Base-by-base conservation (phyloP, 176 grass and related monocot genomes). In the Eragrostis nindensis region DNA sequence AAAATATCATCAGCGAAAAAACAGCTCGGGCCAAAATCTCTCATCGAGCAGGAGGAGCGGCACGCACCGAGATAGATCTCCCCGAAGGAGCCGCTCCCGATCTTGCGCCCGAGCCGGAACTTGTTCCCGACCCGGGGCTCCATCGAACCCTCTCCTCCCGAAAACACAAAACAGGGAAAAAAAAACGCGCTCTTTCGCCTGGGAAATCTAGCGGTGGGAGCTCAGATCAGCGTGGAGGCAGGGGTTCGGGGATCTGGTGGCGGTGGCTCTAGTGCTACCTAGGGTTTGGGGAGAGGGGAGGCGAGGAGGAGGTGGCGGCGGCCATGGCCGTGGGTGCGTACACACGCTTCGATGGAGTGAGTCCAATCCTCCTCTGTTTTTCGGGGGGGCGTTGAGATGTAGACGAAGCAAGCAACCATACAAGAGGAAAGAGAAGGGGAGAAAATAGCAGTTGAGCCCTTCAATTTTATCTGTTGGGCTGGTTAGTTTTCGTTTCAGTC, bases 111-210 rank as follows among this genome's bases (percentile, higher is more conserved):
- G 19, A 98, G 95, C 45, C 92, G 88, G 73, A 90, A 98, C 80
- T 98, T 98, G 82, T 94, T 98, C 71, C 95, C 95, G 2, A 98
- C 92, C 70, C 95, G 86, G 80, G 95, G 90, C 75, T 98, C 95
- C 95, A 98, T 98, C 67, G 50, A 67, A 27, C 29, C 52, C 24
- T 46, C 66, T 66, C 15, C 50, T 69, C 56, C 57, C 82, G 68
- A 78, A 22, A 27, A n/a, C n/a, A n/a, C n/a, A 78, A 22, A 27
- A 27, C 17, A 21, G 8, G 16, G 1, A 25, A 46, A 48, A 26
- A 56, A 63, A 30, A 22, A 78, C 18, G 83, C 74, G 59, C 73
- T 53, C 81, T 79, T 56, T 84, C 26, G 50, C 77, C 40, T 53
- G 24, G 27, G 61, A 82, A 60, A 90, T 68, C 83, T 90, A 82